Base-by-base conservation (phyloP, 2,329 filamentous ascomycete genomes). In the Fusarium illudens region DNA sequence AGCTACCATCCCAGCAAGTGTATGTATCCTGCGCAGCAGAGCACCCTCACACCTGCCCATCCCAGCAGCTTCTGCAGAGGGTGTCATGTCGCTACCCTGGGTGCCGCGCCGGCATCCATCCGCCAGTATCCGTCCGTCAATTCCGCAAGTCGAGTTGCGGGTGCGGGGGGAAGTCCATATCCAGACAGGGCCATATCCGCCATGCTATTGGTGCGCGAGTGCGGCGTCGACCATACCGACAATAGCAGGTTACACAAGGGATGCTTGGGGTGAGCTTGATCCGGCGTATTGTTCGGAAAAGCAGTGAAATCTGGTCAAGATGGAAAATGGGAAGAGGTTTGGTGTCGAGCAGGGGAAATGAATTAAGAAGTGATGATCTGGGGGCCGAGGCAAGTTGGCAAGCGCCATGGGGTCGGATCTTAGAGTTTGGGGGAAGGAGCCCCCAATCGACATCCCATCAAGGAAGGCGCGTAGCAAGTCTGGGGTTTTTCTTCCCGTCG, bases 191-290 rank as follows among this genome's bases (percentile, higher is more conserved):
- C 39, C 59, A 19, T 34, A n/a, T 52, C 13, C 13, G 17, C 19
- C 8, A 58, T 61, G 29, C 20, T 25, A 69, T 69, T 69, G 66
- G 66, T 62, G 66, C 66, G 66, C 66, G 34, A 69, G 57, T 69
- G 51, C 53, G 52, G 52, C 37, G 55, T 59, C 39, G 51, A 60
- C 60, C 52, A 44, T 69, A 42, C 65, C 58, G 20, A 66, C 65
- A 65, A 65, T 54, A 36, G 58, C 51, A 64, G 55, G 58, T 68
- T 66, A 66, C 65, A 66, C 65, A 62, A 42, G 30, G 50, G 19
- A n/a, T 17, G 48, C 48, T 36, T 4, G 22, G 20, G 54, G 30
- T 34, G 32, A 39, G 33, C 56, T 37, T 20, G 25, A 32, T 36
- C 22, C 36, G 32, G 32, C 49, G 36, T 30, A 39, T 32, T 22